Percentiles rank a stretch among this genome's conserved stretches.
phyloP scores from a whole-genome alignment of 2,329 filamentous ascomycete species.

The Monilinia fructigena region DNA sequence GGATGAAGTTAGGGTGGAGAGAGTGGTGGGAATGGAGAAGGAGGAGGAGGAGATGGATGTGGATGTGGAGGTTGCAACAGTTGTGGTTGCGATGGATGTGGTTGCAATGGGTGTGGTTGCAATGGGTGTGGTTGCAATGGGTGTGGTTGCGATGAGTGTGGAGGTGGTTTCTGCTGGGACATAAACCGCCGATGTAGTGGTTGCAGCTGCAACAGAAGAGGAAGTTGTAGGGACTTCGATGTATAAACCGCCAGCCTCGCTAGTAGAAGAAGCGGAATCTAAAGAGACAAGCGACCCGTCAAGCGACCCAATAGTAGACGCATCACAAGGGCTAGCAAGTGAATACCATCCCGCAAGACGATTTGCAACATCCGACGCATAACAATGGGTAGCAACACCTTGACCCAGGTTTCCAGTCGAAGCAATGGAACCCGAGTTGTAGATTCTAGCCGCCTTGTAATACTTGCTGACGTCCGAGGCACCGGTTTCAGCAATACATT shows the following conservation, averaged over 20 bases:
- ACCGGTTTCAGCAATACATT: constrained; percentile 31
- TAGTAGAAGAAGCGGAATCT: background rate
- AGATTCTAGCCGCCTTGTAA: constrained; percentile 43
- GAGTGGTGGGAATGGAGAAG: background rate
- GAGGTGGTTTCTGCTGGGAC: background rate
- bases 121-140: too few species aligned
- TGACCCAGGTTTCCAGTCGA: constrained; percentile 39
- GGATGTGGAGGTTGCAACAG: too few species aligned
- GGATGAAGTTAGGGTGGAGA: too few species aligned
- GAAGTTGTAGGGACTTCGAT: background rate
- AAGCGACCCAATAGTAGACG: constrained; percentile 25
- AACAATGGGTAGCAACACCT: constrained; percentile 32
- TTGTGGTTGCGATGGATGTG: too few species aligned
- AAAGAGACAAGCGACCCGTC: constrained; percentile 5
- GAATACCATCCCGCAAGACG: constrained; percentile 28
- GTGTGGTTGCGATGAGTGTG: background rate
- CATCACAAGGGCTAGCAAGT: constrained; percentile 26
- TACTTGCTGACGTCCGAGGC: constrained; percentile 36
- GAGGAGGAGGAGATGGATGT: background rate
- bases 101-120: too few species aligned
- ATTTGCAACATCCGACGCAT: constrained; percentile 34
- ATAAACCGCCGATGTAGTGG: background rate
- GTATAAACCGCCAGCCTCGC: constrained; percentile 4
- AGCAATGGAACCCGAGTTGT: constrained; percentile 45
- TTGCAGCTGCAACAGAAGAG: background rate